Conservation (phyloP, 345 rosid genomes). For the Isatis tinctoria region DNA sequence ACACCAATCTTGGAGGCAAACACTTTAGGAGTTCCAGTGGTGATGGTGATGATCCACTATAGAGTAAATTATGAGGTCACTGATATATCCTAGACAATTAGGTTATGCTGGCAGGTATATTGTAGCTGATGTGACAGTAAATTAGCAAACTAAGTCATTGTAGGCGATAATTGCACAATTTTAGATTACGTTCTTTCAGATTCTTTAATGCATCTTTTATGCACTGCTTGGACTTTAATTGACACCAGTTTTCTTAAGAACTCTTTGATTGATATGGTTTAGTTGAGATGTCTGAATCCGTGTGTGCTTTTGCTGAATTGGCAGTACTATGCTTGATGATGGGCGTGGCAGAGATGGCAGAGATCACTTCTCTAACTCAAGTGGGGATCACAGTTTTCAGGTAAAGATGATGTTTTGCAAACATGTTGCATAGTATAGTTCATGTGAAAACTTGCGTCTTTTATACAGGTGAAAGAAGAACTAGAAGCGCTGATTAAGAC, state of each 20-base stretch:
- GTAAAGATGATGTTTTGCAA: conserved; percentile 32
- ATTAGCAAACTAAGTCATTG: not conserved
- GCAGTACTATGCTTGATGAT: conserved; percentile 46
- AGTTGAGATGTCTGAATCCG: not conserved
- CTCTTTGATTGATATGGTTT: not conserved
- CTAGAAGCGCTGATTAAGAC: conserved; percentile 45
- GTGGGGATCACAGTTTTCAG: conserved; percentile 44
- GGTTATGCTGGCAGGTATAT: not conserved
- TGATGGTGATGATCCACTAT: not conserved
- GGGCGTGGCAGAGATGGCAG: conserved; percentile 41
- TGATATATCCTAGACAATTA: not conserved
- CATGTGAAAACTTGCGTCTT: not conserved
- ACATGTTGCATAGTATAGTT: not conserved
- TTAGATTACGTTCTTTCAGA: not conserved
- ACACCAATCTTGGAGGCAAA: not conserved
- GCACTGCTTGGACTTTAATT: not conserved
- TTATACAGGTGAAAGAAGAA: conserved; percentile 53
- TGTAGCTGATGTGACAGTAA: not conserved
- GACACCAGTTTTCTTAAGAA: not conserved
- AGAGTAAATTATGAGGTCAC: not conserved
- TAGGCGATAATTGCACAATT: not conserved
- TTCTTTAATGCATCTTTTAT: not conserved
- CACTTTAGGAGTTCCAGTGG: not conserved
- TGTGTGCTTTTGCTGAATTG: conserved; percentile 12
- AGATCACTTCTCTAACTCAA: conserved; percentile 51